phyloP scores from a whole-genome alignment of 2,329 filamentous ascomycete genomes.

The Purpureocillium takamizusanense region DNA sequence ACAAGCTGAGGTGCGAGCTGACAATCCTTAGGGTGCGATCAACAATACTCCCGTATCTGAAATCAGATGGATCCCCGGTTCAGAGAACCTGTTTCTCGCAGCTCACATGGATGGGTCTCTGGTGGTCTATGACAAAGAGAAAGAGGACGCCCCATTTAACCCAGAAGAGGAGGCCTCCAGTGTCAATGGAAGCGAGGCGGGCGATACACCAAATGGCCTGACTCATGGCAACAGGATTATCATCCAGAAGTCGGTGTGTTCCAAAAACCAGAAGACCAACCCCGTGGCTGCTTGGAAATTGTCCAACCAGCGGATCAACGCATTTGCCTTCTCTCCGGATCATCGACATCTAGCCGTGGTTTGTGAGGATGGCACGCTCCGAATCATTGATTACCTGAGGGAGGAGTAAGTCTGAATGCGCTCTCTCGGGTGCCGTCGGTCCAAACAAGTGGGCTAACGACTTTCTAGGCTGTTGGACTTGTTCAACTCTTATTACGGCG shows the following conservation, averaged over 20 bases:
- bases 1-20: conserved; percentile 1
- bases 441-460: conserved; percentile 7
- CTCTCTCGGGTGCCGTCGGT: too few species aligned
- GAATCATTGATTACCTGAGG: conserved; percentile 84
- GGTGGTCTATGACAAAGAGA: conserved; percentile 95
- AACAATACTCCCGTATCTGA: conserved; percentile 77
- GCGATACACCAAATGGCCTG: conserved; percentile 22
- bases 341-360: conserved; percentile 80
- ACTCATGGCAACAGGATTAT: conserved; percentile 44
- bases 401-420: conserved; percentile 73
- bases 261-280: conserved; percentile 87
- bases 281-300: conserved; percentile 89
- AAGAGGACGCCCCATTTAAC: conserved; percentile 74
- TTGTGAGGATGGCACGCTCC: conserved; percentile 80
- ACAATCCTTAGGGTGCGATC: conserved; percentile 60
- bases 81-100: conserved; percentile 86
- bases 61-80: conserved; percentile 89
- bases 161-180: conserved; percentile 58
- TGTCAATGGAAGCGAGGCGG: conserved; percentile 51
- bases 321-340: conserved; percentile 87
- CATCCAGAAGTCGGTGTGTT: conserved; percentile 85
- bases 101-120: conserved; percentile 86
- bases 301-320: conserved; percentile 83
- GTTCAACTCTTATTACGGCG: conserved; percentile 88
- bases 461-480: conserved; percentile 64